Percentiles rank a stretch among this genome's conserved stretches.
phyloP scores from a whole-genome alignment of 2,329 filamentous ascomycete genomes.

The Beauveria caledonica region DNA sequence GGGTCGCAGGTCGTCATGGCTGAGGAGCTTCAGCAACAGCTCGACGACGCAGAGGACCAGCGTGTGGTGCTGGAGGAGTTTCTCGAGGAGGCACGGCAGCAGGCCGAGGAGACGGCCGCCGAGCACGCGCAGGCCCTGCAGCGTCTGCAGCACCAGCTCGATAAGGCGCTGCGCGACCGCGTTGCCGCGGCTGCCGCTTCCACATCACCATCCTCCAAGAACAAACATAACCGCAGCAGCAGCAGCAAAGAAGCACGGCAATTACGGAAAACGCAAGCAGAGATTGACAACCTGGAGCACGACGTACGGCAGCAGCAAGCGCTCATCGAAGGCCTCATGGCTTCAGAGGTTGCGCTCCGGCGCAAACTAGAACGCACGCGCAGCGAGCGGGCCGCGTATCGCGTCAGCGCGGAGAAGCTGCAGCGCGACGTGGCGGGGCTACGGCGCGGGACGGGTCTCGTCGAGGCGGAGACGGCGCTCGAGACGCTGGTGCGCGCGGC shows the following conservation, averaged over 20 bases:
- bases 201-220: slow-evolving; percentile 2
- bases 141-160: slow-evolving; percentile 40
- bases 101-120: slow-evolving; percentile 38
- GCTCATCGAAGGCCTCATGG: slow-evolving; percentile 48
- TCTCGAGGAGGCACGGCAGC: slow-evolving; percentile 45
- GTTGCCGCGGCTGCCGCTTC: slow-evolving; percentile 20
- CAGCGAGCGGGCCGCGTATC: slow-evolving; percentile 52
- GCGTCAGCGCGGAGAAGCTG: slow-evolving; percentile 46
- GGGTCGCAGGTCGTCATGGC: slow-evolving; percentile 14
- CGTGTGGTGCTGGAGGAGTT: slow-evolving; percentile 51
- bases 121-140: slow-evolving; percentile 36
- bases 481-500: slow-evolving; percentile 51
- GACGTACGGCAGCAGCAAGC: slow-evolving; percentile 63
- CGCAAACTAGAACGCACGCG: slow-evolving; percentile 62
- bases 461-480: slow-evolving; percentile 38
- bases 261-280: slow-evolving; percentile 54
- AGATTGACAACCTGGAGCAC: slow-evolving; percentile 62
- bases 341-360: slow-evolving; percentile 52
- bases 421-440: slow-evolving; percentile 34
- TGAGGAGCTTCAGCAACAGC: slow-evolving; percentile 43
- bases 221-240: slow-evolving; percentile 29
- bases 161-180: slow-evolving; percentile 43
- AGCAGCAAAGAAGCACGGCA: slow-evolving; percentile 48
- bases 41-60: slow-evolving; percentile 51
- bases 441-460: slow-evolving; percentile 22